Evolutionary conservation across 2,329 filamentous ascomycete species (phyloP), one percentile per base, ranked within the genome.

Genomic region (Calonectria pauciramosa): DNA sequence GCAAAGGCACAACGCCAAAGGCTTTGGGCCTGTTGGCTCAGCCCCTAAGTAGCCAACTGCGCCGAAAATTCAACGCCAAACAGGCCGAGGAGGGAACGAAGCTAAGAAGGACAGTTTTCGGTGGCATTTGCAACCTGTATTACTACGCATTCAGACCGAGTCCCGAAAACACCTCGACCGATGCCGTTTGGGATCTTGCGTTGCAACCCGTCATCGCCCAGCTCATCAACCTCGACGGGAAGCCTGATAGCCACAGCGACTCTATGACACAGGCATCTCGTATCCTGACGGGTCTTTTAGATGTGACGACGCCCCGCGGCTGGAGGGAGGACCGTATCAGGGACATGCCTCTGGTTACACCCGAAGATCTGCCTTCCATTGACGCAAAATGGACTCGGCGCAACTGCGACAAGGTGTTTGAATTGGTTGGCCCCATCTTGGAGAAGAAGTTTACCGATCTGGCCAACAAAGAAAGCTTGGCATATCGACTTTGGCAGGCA

Each of bases 371-470:
- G n/a, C 94, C 96, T 8, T 88, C 93, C 9, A 87, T 99, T 9
- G 96, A 99, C 80, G 89, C 94, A 6, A 95, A 94, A 87, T 99
- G 97, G 97, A 89, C 97, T 16, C 91, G 96, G 68, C 93, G 91
- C 73, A 95, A 95, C 75, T 87, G 94, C 6, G 82, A 87, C 1
- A 89, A 88, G 54, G 89, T 98, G 6, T 90, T 98, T 41, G 84
- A 89, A 4, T 86, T 93, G 11, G 89, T 93, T 10, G 87, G 87
- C 6, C 89, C 92, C 13, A 87, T 93, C 26, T 84, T 95, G 4
- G 90, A 92, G 84, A 89, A 86, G 70, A 90, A 89, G 67, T 92
- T 95, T 65, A 86, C 89, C 68, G 91, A 91, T 20, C 82, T 96
- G n/a, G 89, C 90, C 11, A 88, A 91, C 65, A 88, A 90, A 1